Base-by-base conservation (phyloP, 441 rosid species). In the Populus hybrid region DNA sequence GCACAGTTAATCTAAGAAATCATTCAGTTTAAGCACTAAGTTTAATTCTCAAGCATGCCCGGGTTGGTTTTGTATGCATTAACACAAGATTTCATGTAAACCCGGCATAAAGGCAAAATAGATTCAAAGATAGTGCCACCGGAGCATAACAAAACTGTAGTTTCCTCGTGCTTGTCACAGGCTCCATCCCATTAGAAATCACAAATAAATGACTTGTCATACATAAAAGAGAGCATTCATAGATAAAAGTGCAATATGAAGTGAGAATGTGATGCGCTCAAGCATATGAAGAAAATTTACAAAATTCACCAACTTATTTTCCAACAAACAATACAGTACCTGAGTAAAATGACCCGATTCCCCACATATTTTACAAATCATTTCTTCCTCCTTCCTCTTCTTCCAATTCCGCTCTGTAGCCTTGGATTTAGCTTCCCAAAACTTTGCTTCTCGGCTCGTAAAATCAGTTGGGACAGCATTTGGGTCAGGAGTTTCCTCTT, bases 371-470 rank as follows among this genome's bases (percentile, higher is more conserved):
- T 93, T 96, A 84, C 99, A 96, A 63, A 96, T 93, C 95, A 94
- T 89, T 86, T 96, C 99, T 80, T 96, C 99, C 86, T 96, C 98
- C 86, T 96, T 96, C 80, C 95, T 89, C 87, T 96, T 96, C 86
- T 96, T 96, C 99, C 99, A 96, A 74, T 90, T 96, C 84, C 99
- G 88, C 88, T 96, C 99, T 20, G 97, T 96, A 69, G 99, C 99
- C 84, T 93, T 96, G 2, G 99, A 96, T 76, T 96, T 96, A 73
- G 99, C 99, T 81, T 96, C 98, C 99, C 98, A 94, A 76, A 94
- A 93, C 88, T 96, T 96, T 34, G 99, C 98, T 76, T 96, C 99
- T 35, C 99, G 89, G 84, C 98, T 94, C 24, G 97, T 96, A 81
- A 96, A 96, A 85, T 93, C 99, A 0, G 99, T 96, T 1, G 99